phyloP scores from a whole-genome alignment of 208 protist species.

The Plasmodiophora brassicae region DNA sequence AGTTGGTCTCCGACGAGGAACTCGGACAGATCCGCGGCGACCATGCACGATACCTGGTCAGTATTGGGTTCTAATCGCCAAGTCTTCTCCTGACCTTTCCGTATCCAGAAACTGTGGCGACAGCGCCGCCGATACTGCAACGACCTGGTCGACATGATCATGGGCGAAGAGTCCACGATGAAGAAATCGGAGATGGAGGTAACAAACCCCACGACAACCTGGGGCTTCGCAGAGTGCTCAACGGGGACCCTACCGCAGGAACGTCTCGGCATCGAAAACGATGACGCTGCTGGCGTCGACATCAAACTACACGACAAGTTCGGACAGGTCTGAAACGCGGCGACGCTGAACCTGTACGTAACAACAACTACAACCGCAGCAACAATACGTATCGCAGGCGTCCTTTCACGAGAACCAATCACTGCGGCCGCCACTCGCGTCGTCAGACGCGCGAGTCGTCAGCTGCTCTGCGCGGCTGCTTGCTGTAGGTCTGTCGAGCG shows the following conservation, averaged over 20 bases:
- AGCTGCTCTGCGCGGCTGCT: too few relatives aligned
- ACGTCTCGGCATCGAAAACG: not conserved
- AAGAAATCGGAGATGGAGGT: not conserved
- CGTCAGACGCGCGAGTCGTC: too few relatives aligned
- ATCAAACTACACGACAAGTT: too few relatives aligned
- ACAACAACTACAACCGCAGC: too few relatives aligned
- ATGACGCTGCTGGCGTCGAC: not conserved
- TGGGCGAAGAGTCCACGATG: not conserved
- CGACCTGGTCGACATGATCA: not conserved
- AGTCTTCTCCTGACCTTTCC: not conserved
- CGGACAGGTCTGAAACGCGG: too few relatives aligned
- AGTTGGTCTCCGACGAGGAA: not conserved
- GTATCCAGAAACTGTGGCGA: slow-evolving; percentile 1
- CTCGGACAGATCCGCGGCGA: not conserved
- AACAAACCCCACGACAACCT: not conserved
- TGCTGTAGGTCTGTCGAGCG: too few relatives aligned
- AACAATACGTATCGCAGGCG: too few relatives aligned
- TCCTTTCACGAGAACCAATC: too few relatives aligned
- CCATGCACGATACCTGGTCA: not conserved
- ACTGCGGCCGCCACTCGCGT: too few relatives aligned
- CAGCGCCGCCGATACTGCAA: not conserved
- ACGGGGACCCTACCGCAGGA: not conserved
- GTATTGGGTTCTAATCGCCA: not conserved
- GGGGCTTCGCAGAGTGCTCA: not conserved
- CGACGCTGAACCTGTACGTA: too few relatives aligned